These are phyloP conservation scores for Sclerotiophoma versabilis DNA, from an alignment of 2,329 filamentous ascomycete species.

Conservation along the genomic window DNA sequence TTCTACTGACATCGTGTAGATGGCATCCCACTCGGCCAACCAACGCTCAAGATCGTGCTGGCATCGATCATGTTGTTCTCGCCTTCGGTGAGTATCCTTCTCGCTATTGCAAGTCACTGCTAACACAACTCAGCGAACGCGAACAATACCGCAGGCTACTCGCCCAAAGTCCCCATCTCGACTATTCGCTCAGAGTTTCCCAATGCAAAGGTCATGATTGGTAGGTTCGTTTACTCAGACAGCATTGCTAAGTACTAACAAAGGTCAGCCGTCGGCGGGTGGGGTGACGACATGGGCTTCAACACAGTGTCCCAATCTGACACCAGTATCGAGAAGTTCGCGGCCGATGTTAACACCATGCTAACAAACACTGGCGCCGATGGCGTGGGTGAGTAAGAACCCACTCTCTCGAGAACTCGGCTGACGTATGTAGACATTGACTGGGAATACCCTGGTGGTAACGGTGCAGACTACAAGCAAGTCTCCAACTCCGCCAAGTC, in stretches of 20 bases:
- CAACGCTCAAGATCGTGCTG: slow-evolving; percentile 36
- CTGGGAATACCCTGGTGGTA: slow-evolving; percentile 70
- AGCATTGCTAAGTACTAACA: background rate
- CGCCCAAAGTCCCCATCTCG: slow-evolving; percentile 62
- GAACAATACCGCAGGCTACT: slow-evolving; percentile 54
- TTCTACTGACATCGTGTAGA: slow-evolving; percentile 20
- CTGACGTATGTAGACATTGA: slow-evolving; percentile 63
- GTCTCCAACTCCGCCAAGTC: slow-evolving; percentile 65
- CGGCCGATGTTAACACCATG: slow-evolving; percentile 69
- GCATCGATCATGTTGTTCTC: slow-evolving; percentile 47
- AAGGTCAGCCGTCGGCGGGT: slow-evolving; percentile 70
- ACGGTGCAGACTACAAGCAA: slow-evolving; percentile 72
- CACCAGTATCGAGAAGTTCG: slow-evolving; percentile 64
- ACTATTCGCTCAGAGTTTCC: slow-evolving; percentile 62
- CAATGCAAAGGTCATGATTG: slow-evolving; percentile 68
- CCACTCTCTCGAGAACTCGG: background rate
- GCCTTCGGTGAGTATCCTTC: slow-evolving; percentile 31
- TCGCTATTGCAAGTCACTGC: background rate
- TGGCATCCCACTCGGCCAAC: slow-evolving; percentile 44
- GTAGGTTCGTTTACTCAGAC: background rate
- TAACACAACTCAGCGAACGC: slow-evolving; percentile 36
- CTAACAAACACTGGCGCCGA: slow-evolving; percentile 69
- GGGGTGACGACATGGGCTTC: slow-evolving; percentile 74
- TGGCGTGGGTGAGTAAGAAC: slow-evolving; percentile 59
- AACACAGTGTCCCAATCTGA: slow-evolving; percentile 62